These are phyloP conservation scores for Aspergillus latus DNA, from an alignment of 2,329 filamentous ascomycete genomes.

Conservation along the genomic window DNA sequence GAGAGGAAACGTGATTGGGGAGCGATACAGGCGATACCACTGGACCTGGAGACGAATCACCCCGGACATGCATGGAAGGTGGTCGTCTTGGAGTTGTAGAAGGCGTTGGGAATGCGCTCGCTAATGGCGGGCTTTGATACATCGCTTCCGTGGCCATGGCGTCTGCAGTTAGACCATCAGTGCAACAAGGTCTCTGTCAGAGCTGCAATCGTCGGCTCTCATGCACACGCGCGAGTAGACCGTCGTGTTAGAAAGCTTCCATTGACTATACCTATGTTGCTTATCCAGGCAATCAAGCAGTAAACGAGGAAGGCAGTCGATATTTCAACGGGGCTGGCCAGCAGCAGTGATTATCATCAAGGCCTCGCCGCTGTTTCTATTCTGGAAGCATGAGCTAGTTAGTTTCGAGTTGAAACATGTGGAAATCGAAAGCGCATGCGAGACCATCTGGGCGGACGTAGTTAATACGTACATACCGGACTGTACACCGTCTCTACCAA, in stretches of 20 bases:
- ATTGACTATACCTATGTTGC: conserved; percentile 11
- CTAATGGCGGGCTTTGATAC: conserved; percentile 54
- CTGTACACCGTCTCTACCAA: neutral
- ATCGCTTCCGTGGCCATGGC: conserved; percentile 45
- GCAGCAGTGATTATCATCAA: conserved; percentile 6
- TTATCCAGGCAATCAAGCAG: neutral
- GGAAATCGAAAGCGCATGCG: conserved; percentile 5
- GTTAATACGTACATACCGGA: conserved; percentile 12
- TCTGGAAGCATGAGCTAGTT: conserved; percentile 8
- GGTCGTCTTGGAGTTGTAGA: conserved; percentile 60
- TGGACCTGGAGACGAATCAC: conserved; percentile 45
- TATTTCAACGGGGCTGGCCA: conserved; percentile 6
- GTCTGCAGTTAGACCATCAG: conserved; percentile 11
- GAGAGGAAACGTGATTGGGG: conserved; percentile 45
- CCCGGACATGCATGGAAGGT: conserved; percentile 45
- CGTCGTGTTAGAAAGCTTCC: conserved; percentile 10
- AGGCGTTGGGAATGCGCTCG: conserved; percentile 66
- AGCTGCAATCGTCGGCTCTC: conserved; percentile 2
- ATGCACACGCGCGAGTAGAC: neutral
- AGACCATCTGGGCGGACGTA: neutral
- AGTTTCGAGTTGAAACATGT: conserved; percentile 2
- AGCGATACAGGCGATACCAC: conserved; percentile 61
- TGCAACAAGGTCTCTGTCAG: conserved; percentile 6
- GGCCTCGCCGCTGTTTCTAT: conserved; percentile 8
- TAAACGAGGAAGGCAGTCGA: neutral